phyloP scores from a whole-genome alignment of 345 rosid genomes.

The Cardiospermum halicacabum region DNA sequence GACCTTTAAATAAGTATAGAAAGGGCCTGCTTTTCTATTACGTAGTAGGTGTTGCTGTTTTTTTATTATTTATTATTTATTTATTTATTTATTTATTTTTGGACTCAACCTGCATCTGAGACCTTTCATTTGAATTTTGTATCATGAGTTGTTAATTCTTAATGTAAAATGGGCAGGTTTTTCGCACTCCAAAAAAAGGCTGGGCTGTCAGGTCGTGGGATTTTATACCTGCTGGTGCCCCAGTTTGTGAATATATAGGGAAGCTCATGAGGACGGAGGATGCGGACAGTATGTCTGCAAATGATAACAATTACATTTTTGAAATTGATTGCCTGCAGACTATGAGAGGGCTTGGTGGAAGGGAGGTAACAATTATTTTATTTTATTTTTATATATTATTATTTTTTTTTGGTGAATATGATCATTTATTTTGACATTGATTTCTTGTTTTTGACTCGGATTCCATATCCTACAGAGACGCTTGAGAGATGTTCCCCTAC shows the following conservation, averaged over 20 bases:
- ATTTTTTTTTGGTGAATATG: too few relatives aligned
- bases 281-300: slow-evolving; percentile 53
- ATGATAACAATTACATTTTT: slow-evolving; percentile 77
- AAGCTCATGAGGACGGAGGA: slow-evolving; percentile 67
- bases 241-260: slow-evolving; percentile 88
- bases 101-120: background rate
- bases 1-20: too few relatives aligned
- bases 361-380: slow-evolving; percentile 81
- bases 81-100: too few relatives aligned
- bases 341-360: slow-evolving; percentile 78
- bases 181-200: slow-evolving; percentile 78
- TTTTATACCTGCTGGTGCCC: slow-evolving; percentile 86
- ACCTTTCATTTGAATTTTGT: background rate
- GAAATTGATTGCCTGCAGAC: slow-evolving; percentile 96
- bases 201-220: slow-evolving; percentile 99
- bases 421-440: background rate
- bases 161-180: slow-evolving; percentile 67
- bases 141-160: too few relatives aligned
- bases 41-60: too few relatives aligned
- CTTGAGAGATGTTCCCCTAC: slow-evolving; percentile 39
- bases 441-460: background rate
- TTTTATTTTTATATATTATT: background rate
- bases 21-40: too few relatives aligned
- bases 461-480: slow-evolving; percentile 51
- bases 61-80: too few relatives aligned